Conservation (phyloP, 2,329 filamentous ascomycete genomes). For the Cladosporium sp. region DNA sequence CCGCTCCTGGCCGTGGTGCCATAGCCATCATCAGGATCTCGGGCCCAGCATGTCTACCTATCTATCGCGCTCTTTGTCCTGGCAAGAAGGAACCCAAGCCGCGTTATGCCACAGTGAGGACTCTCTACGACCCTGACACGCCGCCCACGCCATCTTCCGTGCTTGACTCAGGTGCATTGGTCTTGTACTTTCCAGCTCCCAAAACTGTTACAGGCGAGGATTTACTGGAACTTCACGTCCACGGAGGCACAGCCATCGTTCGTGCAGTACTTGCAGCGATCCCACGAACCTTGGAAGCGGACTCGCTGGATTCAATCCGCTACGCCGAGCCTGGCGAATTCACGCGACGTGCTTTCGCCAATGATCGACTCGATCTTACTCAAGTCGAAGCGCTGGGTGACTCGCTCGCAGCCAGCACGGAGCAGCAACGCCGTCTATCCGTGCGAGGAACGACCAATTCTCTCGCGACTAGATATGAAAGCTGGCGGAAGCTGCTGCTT, state of each 20-base stretch:
- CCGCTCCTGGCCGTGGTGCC: conserved; percentile 76
- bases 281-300: conserved; percentile 6
- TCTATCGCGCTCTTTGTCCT: conserved; percentile 63
- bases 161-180: conserved; percentile 72
- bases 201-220: conserved; percentile 88
- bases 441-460: conserved; percentile 66
- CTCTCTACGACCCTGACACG: conserved; percentile 58
- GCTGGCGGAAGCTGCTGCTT: conserved; percentile 73
- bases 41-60: conserved; percentile 65
- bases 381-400: conserved; percentile 68
- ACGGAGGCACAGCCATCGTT: conserved; percentile 84
- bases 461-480: conserved; percentile 72
- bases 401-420: conserved; percentile 65
- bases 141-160: conserved; percentile 42
- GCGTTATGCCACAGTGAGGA: conserved; percentile 67
- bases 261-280: conserved; percentile 81
- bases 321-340: conserved; percentile 96
- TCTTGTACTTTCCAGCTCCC: conserved; percentile 78
- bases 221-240: conserved; percentile 87
- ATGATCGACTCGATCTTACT: conserved; percentile 77
- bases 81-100: conserved; percentile 51
- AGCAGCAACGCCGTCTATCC: conserved; percentile 85
- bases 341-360: conserved; percentile 85
- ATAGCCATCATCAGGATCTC: conserved; percentile 89
- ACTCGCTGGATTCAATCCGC: conserved; percentile 50